These are phyloP conservation scores for Penicillium digitatum DNA, from an alignment of 2,329 filamentous ascomycete species.

Conservation along the genomic window DNA sequence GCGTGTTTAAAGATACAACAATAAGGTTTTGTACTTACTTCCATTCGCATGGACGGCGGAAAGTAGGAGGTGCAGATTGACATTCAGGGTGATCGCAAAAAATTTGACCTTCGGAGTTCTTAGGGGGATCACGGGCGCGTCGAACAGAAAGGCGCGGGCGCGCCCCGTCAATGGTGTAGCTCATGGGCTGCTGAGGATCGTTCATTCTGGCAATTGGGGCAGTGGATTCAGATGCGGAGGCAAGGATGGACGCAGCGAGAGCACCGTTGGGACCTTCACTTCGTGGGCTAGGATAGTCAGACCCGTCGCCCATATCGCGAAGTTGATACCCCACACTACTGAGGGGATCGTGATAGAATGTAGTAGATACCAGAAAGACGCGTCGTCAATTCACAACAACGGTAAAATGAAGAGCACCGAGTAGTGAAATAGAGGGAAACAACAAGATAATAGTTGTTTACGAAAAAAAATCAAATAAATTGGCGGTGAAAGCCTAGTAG, in stretches of 20 bases:
- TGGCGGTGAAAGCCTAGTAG: constrained; percentile 4
- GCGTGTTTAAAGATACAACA: constrained; percentile 16
- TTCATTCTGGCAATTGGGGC: constrained; percentile 36
- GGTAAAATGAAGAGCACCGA: not conserved
- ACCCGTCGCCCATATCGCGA: constrained; percentile 41
- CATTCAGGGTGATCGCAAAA: constrained; percentile 71
- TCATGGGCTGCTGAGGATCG: constrained; percentile 30
- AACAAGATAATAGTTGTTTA: not conserved
- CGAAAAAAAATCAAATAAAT: constrained; percentile 1
- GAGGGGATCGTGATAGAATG: constrained; percentile 17
- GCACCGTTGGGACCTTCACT: constrained; percentile 40
- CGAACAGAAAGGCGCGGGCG: constrained; percentile 43
- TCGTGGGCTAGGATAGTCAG: constrained; percentile 44
- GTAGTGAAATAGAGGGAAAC: not conserved
- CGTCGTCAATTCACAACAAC: constrained; percentile 16
- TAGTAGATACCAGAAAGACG: constrained; percentile 24
- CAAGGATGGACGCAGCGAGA: constrained; percentile 32
- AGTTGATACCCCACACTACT: constrained; percentile 30
- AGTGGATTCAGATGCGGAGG: constrained; percentile 34
- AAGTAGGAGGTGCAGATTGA: constrained; percentile 59
- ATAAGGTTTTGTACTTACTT: constrained; percentile 60
- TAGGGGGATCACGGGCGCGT: constrained; percentile 51
- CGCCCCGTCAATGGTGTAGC: constrained; percentile 31
- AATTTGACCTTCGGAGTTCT: constrained; percentile 69
- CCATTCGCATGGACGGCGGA: constrained; percentile 86